These are phyloP conservation scores for Microsporum ferrugineum DNA, from an alignment of 2,329 filamentous ascomycete species.

Conservation along the genomic window DNA sequence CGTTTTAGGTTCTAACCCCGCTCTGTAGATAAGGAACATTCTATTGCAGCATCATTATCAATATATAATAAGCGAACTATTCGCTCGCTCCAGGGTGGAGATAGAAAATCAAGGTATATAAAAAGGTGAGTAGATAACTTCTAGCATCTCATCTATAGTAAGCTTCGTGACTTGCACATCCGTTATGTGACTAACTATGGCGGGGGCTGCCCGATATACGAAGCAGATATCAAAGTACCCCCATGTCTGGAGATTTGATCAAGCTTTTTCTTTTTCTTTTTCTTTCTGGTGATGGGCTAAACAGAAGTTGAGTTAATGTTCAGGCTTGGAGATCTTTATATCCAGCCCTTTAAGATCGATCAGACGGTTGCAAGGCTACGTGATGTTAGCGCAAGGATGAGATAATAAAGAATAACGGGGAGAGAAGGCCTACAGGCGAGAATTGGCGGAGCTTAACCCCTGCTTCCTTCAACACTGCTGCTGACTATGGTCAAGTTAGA, in stretches of 20 bases:
- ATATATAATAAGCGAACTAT: not conserved
- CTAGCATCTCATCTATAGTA: not conserved
- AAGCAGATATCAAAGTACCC: not conserved
- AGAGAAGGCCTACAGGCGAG: constrained; percentile 52
- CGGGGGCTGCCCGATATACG: not conserved
- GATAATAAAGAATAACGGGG: not conserved
- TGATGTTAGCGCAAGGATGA: constrained; percentile 3
- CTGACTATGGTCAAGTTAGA: constrained; percentile 41
- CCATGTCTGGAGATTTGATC: not conserved
- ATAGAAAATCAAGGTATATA: not conserved
- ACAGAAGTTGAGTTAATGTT: not conserved
- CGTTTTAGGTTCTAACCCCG: constrained; percentile 1
- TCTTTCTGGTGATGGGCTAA: not conserved
- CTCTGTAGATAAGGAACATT: not conserved
- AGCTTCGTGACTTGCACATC: not conserved
- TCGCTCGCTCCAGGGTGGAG: not conserved
- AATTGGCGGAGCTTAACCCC: constrained; percentile 82
- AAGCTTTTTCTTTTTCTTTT: not conserved
- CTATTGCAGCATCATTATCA: not conserved
- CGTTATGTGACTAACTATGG: not conserved
- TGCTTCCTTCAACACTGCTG: constrained; percentile 68
- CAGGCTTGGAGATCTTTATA: not conserved
- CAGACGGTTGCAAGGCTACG: constrained; percentile 51
- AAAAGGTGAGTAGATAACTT: not conserved
- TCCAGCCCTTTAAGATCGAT: constrained; percentile 44